phyloP scores from a whole-genome alignment of 2,329 filamentous ascomycete genomes.

The Exophiala oligosperma region DNA sequence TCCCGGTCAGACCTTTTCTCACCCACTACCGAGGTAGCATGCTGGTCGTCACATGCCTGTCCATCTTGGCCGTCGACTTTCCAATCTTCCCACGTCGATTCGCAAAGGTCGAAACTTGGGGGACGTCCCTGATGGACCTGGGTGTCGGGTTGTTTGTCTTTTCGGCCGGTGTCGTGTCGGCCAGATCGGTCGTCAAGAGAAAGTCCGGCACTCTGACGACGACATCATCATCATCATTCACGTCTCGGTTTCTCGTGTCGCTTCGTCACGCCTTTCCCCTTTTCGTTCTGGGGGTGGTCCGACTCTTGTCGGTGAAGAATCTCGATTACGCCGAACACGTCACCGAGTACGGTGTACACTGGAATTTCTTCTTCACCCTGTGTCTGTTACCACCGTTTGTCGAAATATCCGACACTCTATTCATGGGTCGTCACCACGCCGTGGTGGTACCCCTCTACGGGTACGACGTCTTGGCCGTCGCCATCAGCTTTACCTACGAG shows the following conservation, averaged over 20 bases:
- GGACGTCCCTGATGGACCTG: constrained; percentile 97
- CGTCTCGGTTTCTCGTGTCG: constrained; percentile 63
- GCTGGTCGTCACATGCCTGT: constrained; percentile 85
- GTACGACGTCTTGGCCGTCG: constrained; percentile 68
- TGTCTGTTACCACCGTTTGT: constrained; percentile 86
- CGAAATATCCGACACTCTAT: constrained; percentile 71
- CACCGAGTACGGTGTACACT: constrained; percentile 95
- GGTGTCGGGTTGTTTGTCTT: constrained; percentile 98
- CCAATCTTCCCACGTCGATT: constrained; percentile 88
- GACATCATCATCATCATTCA: constrained; percentile 37
- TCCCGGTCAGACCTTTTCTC: constrained; percentile 76
- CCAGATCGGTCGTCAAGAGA: constrained; percentile 59
- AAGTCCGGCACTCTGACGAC: constrained; percentile 28
- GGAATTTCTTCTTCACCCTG: constrained; percentile 99
- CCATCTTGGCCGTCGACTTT: constrained; percentile 97
- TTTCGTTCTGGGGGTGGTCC: constrained; percentile 73
- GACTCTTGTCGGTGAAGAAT: constrained; percentile 86
- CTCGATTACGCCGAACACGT: constrained; percentile 97
- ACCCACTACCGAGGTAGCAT: constrained; percentile 89
- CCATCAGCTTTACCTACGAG: constrained; percentile 72
- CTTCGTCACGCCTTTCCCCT: constrained; percentile 81
- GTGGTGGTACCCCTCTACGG: constrained; percentile 57
- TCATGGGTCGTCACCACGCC: constrained; percentile 47
- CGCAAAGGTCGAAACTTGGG: constrained; percentile 99
- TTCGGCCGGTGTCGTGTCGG: constrained; percentile 86